A percentile compares a stretch with the other conserved stretches of the same genome.
phyloP scores from a whole-genome alignment of 2,329 filamentous ascomycete species.

The Talaromyces sp. region DNA sequence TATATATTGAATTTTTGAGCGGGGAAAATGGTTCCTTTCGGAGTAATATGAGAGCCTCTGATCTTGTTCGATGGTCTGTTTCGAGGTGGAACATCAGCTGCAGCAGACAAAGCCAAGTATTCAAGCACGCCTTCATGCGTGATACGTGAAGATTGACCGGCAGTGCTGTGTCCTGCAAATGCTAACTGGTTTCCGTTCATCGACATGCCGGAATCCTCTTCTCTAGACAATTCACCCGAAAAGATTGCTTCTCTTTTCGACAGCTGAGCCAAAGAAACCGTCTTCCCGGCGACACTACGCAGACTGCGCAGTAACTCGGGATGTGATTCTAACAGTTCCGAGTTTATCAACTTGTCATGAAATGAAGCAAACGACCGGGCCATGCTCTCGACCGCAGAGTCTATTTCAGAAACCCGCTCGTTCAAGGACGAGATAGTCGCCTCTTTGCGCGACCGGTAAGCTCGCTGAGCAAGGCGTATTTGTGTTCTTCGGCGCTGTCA shows the following conservation, averaged over 20 bases:
- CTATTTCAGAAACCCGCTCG: conserved; percentile 61
- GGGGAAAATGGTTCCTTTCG: neutral
- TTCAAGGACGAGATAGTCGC: conserved; percentile 69
- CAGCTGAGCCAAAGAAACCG: conserved; percentile 51
- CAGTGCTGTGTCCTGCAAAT: neutral
- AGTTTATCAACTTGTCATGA: conserved; percentile 54
- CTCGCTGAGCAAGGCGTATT: conserved; percentile 77
- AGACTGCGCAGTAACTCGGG: conserved; percentile 55
- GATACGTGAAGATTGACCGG: neutral
- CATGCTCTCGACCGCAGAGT: conserved; percentile 66
- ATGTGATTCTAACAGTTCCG: conserved; percentile 52
- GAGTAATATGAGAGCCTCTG: neutral
- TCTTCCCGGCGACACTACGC: conserved; percentile 51
- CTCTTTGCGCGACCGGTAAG: conserved; percentile 79
- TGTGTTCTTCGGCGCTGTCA: conserved; percentile 71
- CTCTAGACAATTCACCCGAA: conserved; percentile 15
- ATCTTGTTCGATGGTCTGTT: neutral
- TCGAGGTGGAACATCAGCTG: neutral
- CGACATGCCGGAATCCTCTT: neutral
- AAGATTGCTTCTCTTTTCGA: conserved; percentile 34
- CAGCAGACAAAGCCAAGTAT: neutral
- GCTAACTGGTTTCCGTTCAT: neutral
- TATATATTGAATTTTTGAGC: conserved; percentile 20
- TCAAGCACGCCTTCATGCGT: neutral
- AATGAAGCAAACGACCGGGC: conserved; percentile 63